Percentiles rank a stretch among this genome's conserved stretches.
Conservation (phyloP, 495 filamentous ascomycete genomes). For the Neurospora tetraspora region DNA sequence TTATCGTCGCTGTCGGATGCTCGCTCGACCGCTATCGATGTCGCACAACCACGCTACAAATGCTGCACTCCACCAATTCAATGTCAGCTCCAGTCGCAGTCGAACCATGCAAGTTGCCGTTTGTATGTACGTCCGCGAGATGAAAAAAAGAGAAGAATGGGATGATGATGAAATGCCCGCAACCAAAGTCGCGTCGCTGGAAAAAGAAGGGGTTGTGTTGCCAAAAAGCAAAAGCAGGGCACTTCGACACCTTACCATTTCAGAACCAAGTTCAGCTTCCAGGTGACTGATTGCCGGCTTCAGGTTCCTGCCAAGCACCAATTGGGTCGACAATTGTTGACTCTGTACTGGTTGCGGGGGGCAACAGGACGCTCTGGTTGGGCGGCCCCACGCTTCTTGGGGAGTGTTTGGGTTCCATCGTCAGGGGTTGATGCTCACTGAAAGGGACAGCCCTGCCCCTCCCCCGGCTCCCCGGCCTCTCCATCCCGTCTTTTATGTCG, state of each 20-base stretch:
- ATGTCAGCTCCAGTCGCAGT: neutral
- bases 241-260: neutral
- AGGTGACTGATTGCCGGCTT: neutral
- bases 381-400: neutral
- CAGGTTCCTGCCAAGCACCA: neutral
- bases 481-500: neutral
- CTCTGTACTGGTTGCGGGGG: conserved; percentile 2
- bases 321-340: neutral
- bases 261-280: neutral
- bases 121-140: too few relatives aligned
- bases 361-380: conserved; percentile 1
- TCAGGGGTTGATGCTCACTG: neutral
- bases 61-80: neutral
- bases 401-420: neutral
- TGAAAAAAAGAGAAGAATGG: too few relatives aligned
- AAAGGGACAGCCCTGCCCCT: neutral
- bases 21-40: neutral
- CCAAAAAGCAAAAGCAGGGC: neutral
- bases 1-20: neutral
- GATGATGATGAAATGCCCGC: neutral
- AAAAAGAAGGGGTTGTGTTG: neutral
- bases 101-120: neutral
- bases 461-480: neutral
- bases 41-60: neutral
- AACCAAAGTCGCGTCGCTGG: neutral